phyloP scores from a whole-genome alignment of 169 alveolate species.

The Cryptosporidium ubiquitum region DNA sequence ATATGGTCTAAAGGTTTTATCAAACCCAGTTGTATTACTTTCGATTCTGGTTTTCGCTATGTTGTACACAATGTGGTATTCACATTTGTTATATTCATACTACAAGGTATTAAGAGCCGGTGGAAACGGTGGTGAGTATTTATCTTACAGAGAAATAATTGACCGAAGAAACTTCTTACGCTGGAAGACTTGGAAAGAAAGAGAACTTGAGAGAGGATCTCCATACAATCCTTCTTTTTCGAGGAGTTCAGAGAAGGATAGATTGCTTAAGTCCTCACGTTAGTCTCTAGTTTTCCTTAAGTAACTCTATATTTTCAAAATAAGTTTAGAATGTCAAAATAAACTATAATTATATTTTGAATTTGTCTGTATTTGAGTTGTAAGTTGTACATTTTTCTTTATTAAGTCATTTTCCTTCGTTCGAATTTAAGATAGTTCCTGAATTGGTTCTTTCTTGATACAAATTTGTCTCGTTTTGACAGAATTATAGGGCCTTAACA shows the following conservation, averaged over 20 bases:
- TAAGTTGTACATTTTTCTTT: neutral
- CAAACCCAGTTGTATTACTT: constrained; percentile 23
- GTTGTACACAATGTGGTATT: constrained; percentile 41
- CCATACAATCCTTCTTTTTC: constrained; percentile 50
- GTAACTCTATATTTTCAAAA: neutral
- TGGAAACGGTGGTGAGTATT: constrained; percentile 68
- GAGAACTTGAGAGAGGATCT: constrained; percentile 71
- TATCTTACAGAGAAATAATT: constrained; percentile 70
- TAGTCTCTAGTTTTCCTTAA: neutral
- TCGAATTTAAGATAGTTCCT: too few species aligned
- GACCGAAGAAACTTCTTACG: constrained; percentile 60
- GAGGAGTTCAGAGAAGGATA: constrained; percentile 64
- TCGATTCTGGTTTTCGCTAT: neutral
- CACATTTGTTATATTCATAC: constrained; percentile 48
- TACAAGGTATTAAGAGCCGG: constrained; percentile 67
- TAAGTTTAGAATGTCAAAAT: neutral
- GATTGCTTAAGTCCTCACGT: constrained; percentile 32
- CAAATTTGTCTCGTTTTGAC: too few species aligned
- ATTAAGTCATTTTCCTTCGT: neutral
- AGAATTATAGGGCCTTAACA: neutral
- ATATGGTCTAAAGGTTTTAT: neutral
- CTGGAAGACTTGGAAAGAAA: constrained; percentile 73
- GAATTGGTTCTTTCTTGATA: neutral
- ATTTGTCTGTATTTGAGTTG: neutral
- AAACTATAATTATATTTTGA: neutral